Evolutionary conservation across 805 yeast genomes (phyloP).

Genomic region (Metschnikowia lachancei): DNA sequence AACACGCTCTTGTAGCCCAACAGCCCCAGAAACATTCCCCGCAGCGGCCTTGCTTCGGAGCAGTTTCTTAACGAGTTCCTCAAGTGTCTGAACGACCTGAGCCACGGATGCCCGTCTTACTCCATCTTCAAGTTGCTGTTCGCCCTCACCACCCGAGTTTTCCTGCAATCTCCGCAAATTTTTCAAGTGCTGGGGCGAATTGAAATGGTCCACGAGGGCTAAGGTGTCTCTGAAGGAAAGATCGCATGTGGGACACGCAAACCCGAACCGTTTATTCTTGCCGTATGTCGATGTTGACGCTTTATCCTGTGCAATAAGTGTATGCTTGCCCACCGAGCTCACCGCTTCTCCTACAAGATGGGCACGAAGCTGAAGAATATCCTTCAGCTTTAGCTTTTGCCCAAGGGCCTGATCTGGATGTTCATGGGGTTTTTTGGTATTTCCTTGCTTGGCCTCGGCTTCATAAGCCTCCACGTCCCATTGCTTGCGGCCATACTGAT

Average conservation of each 20-base stretch:
- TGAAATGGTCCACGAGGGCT: conserved; percentile 79
- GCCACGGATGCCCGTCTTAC: conserved; percentile 34
- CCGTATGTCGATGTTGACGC: conserved; percentile 22
- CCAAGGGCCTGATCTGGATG: conserved; percentile 3
- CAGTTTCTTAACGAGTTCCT: conserved; percentile 28
- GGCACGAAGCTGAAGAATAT: conserved; percentile 29
- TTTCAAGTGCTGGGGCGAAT: conserved; percentile 60
- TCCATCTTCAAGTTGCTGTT: conserved; percentile 32
- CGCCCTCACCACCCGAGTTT: conserved; percentile 14
- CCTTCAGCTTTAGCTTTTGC: conserved; percentile 4
- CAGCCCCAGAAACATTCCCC: conserved; percentile 8
- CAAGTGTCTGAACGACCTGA: conserved; percentile 33
- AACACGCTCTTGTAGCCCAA: conserved; percentile 42
- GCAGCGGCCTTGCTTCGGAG: conserved; percentile 13
- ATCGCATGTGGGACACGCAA: conserved; percentile 78
- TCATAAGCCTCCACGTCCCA: conserved; percentile 74
- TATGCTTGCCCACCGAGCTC: conserved; percentile 34
- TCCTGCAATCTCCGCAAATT: conserved; percentile 34
- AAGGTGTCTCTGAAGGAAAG: conserved; percentile 79
- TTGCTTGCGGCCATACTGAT: conserved; percentile 60
- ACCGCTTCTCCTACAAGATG: conserved; percentile 32
- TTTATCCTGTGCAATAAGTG: conserved; percentile 28
- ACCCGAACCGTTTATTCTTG: conserved; percentile 69
- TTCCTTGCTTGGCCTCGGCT: conserved; percentile 38
- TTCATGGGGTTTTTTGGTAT: neutral